Conservation (phyloP, 2,329 filamentous ascomycete species). For the Ophiostoma ips region DNA sequence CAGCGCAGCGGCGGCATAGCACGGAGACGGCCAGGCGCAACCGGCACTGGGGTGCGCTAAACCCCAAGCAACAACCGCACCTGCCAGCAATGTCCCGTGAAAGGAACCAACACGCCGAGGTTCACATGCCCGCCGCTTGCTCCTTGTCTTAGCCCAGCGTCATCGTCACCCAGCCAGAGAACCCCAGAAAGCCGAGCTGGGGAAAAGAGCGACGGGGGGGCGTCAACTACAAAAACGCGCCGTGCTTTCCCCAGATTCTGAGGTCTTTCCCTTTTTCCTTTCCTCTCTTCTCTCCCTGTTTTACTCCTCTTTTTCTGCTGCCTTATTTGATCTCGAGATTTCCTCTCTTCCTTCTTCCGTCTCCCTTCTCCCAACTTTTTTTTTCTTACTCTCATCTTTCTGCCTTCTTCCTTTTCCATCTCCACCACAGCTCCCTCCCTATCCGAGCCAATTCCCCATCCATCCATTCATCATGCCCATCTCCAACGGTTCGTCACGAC, state of each 20-base stretch:
- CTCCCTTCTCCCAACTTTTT: background rate
- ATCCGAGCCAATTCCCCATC: background rate
- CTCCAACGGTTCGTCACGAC: slow-evolving; percentile 8
- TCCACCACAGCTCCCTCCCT: background rate
- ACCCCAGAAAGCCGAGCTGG: slow-evolving; percentile 8
- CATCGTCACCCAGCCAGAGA: slow-evolving; percentile 4
- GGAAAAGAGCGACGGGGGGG: slow-evolving; percentile 1
- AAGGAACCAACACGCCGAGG: slow-evolving; percentile 8
- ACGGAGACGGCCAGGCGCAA: background rate
- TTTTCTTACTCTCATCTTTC: background rate
- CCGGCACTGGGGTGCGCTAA: background rate
- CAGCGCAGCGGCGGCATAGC: background rate
- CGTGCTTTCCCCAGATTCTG: slow-evolving; percentile 6
- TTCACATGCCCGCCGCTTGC: slow-evolving; percentile 8
- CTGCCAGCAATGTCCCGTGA: slow-evolving; percentile 2
- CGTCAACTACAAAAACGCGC: slow-evolving; percentile 1
- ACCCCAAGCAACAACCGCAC: background rate
- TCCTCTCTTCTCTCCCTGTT: background rate
- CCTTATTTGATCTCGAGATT: background rate
- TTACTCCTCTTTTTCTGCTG: background rate
- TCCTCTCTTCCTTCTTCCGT: background rate
- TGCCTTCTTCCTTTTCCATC: background rate
- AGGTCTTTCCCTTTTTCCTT: background rate
- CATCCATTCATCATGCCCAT: slow-evolving; percentile 5
- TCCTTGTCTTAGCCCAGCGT: slow-evolving; percentile 4